Conservation (phyloP, 2,329 filamentous ascomycete species). For the Pseudogymnoascus sp. region DNA sequence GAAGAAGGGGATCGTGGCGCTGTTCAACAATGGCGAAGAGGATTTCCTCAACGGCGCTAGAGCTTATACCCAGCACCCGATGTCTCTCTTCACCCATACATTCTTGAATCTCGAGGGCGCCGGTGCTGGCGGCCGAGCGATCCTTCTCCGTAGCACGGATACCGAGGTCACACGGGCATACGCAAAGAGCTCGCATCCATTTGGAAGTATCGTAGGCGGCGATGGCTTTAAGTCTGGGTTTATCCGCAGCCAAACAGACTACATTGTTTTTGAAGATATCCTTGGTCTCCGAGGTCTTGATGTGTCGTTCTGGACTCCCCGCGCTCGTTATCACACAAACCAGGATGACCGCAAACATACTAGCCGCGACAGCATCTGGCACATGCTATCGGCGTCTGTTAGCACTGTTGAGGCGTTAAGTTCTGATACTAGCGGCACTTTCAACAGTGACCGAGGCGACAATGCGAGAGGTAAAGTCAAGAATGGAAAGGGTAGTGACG, state of each 20-base stretch:
- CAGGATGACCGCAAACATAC: conserved; percentile 80
- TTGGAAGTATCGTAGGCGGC: conserved; percentile 70
- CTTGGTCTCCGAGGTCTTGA: conserved; percentile 83
- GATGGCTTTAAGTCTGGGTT: conserved; percentile 77
- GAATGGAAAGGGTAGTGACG: conserved; percentile 57
- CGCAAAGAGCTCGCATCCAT: conserved; percentile 61
- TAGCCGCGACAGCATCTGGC: conserved; percentile 66
- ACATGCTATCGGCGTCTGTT: conserved; percentile 84
- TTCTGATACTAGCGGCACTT: conserved; percentile 56
- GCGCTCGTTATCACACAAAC: conserved; percentile 82
- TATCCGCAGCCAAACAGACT: conserved; percentile 83
- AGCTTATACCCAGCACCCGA: conserved; percentile 74
- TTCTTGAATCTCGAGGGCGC: conserved; percentile 95
- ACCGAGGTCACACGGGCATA: conserved; percentile 78
- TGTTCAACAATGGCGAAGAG: conserved; percentile 95
- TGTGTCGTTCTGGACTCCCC: conserved; percentile 81
- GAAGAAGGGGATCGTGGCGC: conserved; percentile 68
- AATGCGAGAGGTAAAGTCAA: conserved; percentile 51
- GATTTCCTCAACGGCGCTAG: conserved; percentile 82
- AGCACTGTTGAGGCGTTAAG: conserved; percentile 66
- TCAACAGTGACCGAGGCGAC: conserved; percentile 50
- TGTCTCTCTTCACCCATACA: conserved; percentile 71
- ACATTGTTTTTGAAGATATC: conserved; percentile 67
- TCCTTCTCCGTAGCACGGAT: conserved; percentile 82
- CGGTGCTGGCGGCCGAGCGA: conserved; percentile 80